phyloP scores from a whole-genome alignment of 768 basidiomycete species.

The Lactarius deliciosus region DNA sequence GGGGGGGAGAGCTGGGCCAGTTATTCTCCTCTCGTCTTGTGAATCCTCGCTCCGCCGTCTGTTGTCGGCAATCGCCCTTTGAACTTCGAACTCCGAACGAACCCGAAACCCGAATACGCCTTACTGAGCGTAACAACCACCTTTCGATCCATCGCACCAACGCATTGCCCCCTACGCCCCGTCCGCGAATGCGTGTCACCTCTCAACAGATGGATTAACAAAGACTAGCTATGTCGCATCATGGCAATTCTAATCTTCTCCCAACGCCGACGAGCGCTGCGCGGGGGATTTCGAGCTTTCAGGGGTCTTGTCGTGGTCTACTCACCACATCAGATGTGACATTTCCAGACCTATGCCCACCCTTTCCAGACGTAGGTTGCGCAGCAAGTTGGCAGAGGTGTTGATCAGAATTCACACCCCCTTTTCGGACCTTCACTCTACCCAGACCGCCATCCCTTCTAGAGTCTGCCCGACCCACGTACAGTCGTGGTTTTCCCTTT shows the following conservation, averaged over 20 bases:
- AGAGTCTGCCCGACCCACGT: background rate
- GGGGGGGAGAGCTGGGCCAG: no score
- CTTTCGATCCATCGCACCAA: no score
- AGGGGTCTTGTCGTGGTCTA: background rate
- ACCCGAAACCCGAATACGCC: no score
- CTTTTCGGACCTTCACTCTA: background rate
- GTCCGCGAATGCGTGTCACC: background rate
- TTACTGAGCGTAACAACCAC: no score
- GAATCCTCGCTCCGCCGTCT: no score
- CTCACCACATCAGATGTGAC: background rate
- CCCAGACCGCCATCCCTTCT: background rate
- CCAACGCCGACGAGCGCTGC: no score
- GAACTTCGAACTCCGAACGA: no score
- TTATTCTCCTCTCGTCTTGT: no score
- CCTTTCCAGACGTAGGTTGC: background rate
- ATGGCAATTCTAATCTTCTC: no score
- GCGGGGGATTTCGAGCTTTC: no score
- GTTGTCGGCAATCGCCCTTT: no score
- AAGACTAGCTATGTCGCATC: background rate
- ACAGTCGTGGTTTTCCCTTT: background rate
- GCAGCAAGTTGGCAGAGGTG: background rate
- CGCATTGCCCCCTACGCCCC: background rate
- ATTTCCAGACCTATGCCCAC: background rate
- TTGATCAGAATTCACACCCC: background rate
- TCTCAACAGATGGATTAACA: background rate